Conservation (phyloP, 2,329 filamentous ascomycete species). For the Ceratocystiopsis minuta region DNA sequence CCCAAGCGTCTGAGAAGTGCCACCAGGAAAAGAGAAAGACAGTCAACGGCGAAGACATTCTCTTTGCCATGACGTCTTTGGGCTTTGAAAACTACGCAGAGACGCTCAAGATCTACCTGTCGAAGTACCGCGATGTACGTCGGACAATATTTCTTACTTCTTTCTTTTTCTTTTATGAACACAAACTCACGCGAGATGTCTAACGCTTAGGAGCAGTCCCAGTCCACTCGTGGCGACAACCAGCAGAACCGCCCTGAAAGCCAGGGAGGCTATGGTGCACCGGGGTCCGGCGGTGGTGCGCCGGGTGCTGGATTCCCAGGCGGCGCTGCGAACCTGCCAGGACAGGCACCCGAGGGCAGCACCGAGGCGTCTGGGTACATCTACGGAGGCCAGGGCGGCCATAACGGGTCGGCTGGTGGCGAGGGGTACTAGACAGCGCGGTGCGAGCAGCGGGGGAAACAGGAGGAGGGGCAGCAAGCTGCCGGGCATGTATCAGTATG, state of each 20-base stretch:
- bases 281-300: slow-evolving; percentile 22
- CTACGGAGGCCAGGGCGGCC: slow-evolving; percentile 34
- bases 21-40: slow-evolving; percentile 99
- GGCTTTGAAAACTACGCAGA: slow-evolving; percentile 99
- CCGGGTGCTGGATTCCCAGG: slow-evolving; percentile 25
- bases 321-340: slow-evolving; percentile 22
- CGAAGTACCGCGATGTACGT: slow-evolving; percentile 91
- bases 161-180: background rate
- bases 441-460: no score
- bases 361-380: slow-evolving; percentile 27
- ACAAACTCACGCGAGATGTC: background rate
- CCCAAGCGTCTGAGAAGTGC: slow-evolving; percentile 90
- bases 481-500: no score
- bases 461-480: no score
- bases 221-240: slow-evolving; percentile 52
- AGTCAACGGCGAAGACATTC: slow-evolving; percentile 94
- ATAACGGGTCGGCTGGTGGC: slow-evolving; percentile 37
- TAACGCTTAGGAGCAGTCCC: slow-evolving; percentile 36
- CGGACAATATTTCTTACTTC: background rate
- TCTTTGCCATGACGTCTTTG: slow-evolving; percentile 97
- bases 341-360: slow-evolving; percentile 25
- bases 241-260: slow-evolving; percentile 31
- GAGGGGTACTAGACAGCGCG: slow-evolving; percentile 36
- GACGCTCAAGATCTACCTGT: slow-evolving; percentile 92
- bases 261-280: slow-evolving; percentile 28